These are phyloP conservation scores for Lomentospora prolificans DNA, from an alignment of 2,329 filamentous ascomycete species.

Conservation along the genomic window DNA sequence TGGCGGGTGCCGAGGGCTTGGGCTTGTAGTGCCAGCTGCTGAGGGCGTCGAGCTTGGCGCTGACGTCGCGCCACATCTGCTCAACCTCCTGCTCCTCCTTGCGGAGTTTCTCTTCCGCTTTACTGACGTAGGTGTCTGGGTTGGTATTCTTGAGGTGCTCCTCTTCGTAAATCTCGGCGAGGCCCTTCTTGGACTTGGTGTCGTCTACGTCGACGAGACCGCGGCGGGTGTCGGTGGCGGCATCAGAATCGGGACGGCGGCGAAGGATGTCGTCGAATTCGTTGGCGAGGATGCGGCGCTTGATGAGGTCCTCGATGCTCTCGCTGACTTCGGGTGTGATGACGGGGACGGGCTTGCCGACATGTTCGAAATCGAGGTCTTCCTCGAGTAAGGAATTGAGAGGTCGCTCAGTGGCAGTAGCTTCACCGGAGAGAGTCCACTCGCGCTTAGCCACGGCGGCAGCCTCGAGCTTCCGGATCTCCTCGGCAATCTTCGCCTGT, in stretches of 20 bases:
- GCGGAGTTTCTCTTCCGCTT: slow-evolving; percentile 70
- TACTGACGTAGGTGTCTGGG: slow-evolving; percentile 68
- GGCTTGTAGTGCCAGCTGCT: slow-evolving; percentile 95
- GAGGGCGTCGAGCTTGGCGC: slow-evolving; percentile 73
- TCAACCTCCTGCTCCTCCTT: slow-evolving; percentile 79
- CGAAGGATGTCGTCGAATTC: slow-evolving; percentile 89
- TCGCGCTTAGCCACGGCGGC: slow-evolving; percentile 81
- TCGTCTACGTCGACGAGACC: slow-evolving; percentile 77
- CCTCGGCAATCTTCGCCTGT: slow-evolving; percentile 75
- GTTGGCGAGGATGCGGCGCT: slow-evolving; percentile 77
- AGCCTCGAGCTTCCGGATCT: slow-evolving; percentile 85
- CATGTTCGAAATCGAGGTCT: slow-evolving; percentile 90
- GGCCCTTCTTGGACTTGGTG: slow-evolving; percentile 72
- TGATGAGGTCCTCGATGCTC: slow-evolving; percentile 87
- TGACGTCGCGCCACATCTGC: slow-evolving; percentile 72
- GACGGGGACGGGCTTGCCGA: slow-evolving; percentile 88
- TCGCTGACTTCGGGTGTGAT: slow-evolving; percentile 88
- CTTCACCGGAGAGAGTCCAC: slow-evolving; percentile 87
- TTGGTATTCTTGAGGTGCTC: slow-evolving; percentile 74
- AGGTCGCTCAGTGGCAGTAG: slow-evolving; percentile 69
- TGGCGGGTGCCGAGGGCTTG: slow-evolving; percentile 67
- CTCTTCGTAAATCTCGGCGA: slow-evolving; percentile 90
- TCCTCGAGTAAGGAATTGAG: slow-evolving; percentile 88
- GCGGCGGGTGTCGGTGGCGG: slow-evolving; percentile 51
- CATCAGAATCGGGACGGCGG: slow-evolving; percentile 65